These are phyloP conservation scores for Boletus smithii DNA, from an alignment of 1,284 basidiomycete species.

Conservation along the genomic window DNA sequence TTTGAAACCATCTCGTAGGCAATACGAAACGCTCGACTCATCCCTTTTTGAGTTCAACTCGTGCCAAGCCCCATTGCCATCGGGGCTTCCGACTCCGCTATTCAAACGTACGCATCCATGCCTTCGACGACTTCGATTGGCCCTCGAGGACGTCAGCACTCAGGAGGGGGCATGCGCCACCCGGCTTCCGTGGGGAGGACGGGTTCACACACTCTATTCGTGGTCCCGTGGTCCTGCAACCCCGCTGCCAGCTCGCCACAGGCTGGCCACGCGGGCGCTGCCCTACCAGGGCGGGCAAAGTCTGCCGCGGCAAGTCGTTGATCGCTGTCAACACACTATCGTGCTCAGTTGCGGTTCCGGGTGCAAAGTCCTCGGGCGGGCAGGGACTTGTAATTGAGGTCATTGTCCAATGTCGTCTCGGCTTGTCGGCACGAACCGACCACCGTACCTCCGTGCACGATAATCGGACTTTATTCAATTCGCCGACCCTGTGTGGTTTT, in stretches of 20 bases:
- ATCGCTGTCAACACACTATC: background rate
- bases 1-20: constrained; percentile 13
- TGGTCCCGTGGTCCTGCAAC: too few species aligned
- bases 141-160: too few species aligned
- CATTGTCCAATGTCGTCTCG: constrained; percentile 4
- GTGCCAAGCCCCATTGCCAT: constrained; percentile 31
- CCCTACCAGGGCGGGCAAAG: background rate
- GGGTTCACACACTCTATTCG: constrained; percentile 10
- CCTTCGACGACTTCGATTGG: constrained; percentile 24
- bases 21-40: constrained; percentile 12
- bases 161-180: too few species aligned
- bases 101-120: constrained; percentile 9
- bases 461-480: constrained; percentile 18
- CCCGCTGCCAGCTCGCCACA: constrained; percentile 5
- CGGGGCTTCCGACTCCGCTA: constrained; percentile 32
- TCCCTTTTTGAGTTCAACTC: constrained; percentile 19
- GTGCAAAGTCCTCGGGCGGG: constrained; percentile 1
- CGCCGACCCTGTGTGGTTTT: constrained; percentile 18
- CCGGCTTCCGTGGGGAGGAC: constrained; percentile 17
- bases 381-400: background rate
- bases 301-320: background rate
- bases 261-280: too few species aligned
- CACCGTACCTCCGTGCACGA: constrained; percentile 4
- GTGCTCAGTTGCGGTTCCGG: constrained; percentile 10
- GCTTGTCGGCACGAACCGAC: constrained; percentile 10